Conservation (phyloP, 768 basidiomycete species). For the Pleurotus citrinopileatus region DNA sequence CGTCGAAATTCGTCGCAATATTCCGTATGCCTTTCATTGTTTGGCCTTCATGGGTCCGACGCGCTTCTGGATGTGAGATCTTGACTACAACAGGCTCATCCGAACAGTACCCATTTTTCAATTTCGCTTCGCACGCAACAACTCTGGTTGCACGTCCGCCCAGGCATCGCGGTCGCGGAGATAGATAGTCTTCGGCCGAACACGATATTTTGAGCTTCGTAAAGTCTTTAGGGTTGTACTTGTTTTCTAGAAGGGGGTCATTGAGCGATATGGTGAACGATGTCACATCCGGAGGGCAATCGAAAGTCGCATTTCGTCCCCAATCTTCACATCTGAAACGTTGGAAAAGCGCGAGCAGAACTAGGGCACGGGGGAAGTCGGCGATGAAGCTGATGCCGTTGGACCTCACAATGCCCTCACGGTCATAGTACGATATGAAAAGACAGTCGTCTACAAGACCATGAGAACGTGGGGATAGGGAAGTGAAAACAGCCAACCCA, state of each 20-base stretch:
- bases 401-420: conserved; percentile 22
- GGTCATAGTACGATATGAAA: conserved; percentile 25
- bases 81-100: background rate
- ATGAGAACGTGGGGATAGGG: background rate
- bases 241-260: background rate
- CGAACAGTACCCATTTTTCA: background rate
- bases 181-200: background rate
- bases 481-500: background rate
- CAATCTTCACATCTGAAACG: conserved; percentile 20
- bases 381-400: conserved; percentile 21
- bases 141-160: conserved; percentile 5
- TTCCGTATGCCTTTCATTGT: background rate
- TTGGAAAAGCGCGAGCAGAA: conserved; percentile 23
- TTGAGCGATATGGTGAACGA: background rate
- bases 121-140: background rate
- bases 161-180: background rate
- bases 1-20: background rate
- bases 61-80: background rate
- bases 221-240: background rate
- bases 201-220: background rate
- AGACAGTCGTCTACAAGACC: conserved; percentile 18
- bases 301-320: conserved; percentile 14
- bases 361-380: conserved; percentile 21
- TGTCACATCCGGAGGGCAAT: background rate
- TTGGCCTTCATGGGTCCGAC: background rate